phyloP scores from a whole-genome alignment of 805 yeast species.

The Metschnikowia proteae region DNA sequence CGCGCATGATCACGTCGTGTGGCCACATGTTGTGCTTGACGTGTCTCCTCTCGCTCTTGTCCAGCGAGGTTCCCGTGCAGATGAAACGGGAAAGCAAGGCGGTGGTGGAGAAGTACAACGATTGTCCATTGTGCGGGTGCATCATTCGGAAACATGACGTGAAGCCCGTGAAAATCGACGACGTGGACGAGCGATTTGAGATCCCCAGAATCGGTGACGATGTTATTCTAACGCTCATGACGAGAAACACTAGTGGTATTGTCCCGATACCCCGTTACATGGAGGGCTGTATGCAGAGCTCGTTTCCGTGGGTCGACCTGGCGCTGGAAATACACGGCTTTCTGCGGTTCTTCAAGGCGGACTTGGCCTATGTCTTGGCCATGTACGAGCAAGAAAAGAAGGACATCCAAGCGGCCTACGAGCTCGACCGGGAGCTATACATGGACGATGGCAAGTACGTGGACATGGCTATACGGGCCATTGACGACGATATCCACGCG shows the following conservation, averaged over 20 bases:
- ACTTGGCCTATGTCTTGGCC: conserved; percentile 46
- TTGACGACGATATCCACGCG: conserved; percentile 43
- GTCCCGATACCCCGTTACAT: conserved; percentile 48
- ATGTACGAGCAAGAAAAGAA: conserved; percentile 60
- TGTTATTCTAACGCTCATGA: conserved; percentile 62
- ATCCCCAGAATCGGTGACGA: conserved; percentile 55
- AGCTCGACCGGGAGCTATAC: conserved; percentile 57
- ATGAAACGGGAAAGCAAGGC: conserved; percentile 35
- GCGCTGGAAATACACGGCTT: conserved; percentile 36
- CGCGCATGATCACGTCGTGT: conserved; percentile 85
- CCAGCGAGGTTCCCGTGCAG: conserved; percentile 44
- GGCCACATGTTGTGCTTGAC: conserved; percentile 89
- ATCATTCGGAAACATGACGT: conserved; percentile 49
- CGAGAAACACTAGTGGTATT: conserved; percentile 37
- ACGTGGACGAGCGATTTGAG: conserved; percentile 52
- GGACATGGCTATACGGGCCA: conserved; percentile 51
- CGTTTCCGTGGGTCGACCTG: conserved; percentile 53
- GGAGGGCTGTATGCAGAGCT: conserved; percentile 27
- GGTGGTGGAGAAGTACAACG: conserved; percentile 48
- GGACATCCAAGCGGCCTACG: conserved; percentile 47
- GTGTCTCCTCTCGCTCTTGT: conserved; percentile 71
- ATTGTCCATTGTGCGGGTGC: conserved; percentile 79
- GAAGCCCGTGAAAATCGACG: conserved; percentile 57
- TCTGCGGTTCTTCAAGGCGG: conserved; percentile 69
- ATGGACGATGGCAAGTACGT: conserved; percentile 56